These are phyloP conservation scores for Candida germanica DNA, from an alignment of 805 yeast genomes.

Conservation along the genomic window DNA sequence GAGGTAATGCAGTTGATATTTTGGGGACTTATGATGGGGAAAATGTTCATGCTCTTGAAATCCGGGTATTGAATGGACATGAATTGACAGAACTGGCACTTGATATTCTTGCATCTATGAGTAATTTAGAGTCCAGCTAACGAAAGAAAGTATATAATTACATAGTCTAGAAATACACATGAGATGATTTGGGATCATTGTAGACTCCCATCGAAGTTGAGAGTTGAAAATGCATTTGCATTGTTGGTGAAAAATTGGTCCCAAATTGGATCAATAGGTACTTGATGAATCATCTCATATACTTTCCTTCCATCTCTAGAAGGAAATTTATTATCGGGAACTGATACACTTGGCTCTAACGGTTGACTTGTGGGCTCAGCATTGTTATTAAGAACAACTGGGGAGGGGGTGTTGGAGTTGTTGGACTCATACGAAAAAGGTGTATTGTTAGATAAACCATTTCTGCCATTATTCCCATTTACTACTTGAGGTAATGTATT, in stretches of 20 bases:
- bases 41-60: slow-evolving; percentile 5
- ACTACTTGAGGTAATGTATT: background rate
- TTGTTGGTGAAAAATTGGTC: slow-evolving; percentile 52
- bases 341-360: background rate
- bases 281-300: slow-evolving; percentile 59
- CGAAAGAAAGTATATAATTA: background rate
- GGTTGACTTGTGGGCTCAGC: background rate
- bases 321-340: background rate
- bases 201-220: background rate
- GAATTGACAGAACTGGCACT: slow-evolving; percentile 2
- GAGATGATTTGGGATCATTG: too few relatives aligned
- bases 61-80: slow-evolving; percentile 3
- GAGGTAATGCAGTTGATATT: slow-evolving; percentile 27
- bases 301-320: slow-evolving; percentile 51
- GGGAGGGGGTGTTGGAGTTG: slow-evolving; percentile 15
- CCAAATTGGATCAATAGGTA: slow-evolving; percentile 67
- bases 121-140: background rate
- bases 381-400: slow-evolving; percentile 10
- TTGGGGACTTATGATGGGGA: slow-evolving; percentile 32
- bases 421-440: slow-evolving; percentile 13
- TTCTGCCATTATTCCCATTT: too few relatives aligned
- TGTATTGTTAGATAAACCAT: slow-evolving; percentile 3
- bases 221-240: slow-evolving; percentile 3
- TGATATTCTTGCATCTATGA: background rate
- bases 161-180: too few relatives aligned